These are phyloP conservation scores for Gnaphalium uliginosum DNA, from an alignment of 129 eudicot genomes.

Conservation along the genomic window DNA sequence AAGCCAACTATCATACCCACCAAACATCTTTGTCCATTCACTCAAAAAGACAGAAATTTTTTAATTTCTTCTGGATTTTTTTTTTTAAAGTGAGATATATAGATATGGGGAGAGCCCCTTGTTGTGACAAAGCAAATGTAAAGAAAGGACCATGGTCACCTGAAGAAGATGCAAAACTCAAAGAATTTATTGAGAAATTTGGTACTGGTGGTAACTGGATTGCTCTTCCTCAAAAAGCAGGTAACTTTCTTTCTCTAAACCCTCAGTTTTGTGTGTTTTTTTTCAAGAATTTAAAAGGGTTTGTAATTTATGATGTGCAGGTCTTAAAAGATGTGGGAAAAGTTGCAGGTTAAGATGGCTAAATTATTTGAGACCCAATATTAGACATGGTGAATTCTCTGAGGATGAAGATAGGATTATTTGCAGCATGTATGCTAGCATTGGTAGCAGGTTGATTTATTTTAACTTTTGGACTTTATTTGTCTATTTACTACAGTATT, in stretches of 20 bases:
- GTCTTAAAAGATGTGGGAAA: constrained; percentile 95
- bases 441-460: constrained; percentile 81
- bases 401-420: constrained; percentile 89
- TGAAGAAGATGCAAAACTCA: constrained; percentile 97
- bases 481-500: neutral
- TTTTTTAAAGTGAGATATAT: constrained; percentile 32
- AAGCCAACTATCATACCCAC: constrained; percentile 40
- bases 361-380: constrained; percentile 88
- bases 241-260: constrained; percentile 38
- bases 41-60: constrained; percentile 30
- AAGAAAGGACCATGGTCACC: constrained; percentile 99
- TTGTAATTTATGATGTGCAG: constrained; percentile 36
- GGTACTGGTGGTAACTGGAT: constrained; percentile 99
- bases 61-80: constrained; percentile 13
- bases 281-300: constrained; percentile 12
- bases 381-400: constrained; percentile 85
- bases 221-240: constrained; percentile 93
- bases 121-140: constrained; percentile 96
- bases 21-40: constrained; percentile 44
- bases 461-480: constrained; percentile 12
- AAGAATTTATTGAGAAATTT: constrained; percentile 69
- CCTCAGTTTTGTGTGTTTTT: neutral
- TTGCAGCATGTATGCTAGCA: constrained; percentile 64
- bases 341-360: constrained; percentile 98
- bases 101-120: constrained; percentile 95